Conservation (phyloP, 768 basidiomycete genomes). For the Strobilomyces dryophilus region DNA sequence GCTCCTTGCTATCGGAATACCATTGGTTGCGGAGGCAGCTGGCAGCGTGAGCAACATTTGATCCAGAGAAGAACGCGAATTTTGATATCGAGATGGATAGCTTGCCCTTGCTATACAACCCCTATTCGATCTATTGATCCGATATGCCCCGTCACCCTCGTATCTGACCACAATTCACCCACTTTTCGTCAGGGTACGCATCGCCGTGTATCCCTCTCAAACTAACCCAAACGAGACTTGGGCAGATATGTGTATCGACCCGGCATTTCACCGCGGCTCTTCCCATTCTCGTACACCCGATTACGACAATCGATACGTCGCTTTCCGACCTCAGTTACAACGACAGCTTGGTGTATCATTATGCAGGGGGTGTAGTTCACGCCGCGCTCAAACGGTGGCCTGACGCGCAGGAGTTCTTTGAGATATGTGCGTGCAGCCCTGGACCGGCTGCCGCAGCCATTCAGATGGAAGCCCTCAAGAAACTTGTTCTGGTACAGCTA, state of each 20-base stretch:
- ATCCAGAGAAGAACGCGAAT: background rate
- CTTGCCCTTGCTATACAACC: constrained; percentile 49
- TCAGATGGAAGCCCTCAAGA: constrained; percentile 86
- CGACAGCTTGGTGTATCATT: constrained; percentile 84
- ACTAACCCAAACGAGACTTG: background rate
- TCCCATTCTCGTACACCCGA: constrained; percentile 57
- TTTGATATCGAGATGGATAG: constrained; percentile 31
- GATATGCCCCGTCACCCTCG: constrained; percentile 54
- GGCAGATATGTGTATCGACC: constrained; percentile 54
- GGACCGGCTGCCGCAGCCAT: constrained; percentile 57
- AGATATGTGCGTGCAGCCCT: constrained; percentile 68
- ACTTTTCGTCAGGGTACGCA: constrained; percentile 57
- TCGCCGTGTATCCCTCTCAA: background rate
- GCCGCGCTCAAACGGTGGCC: constrained; percentile 60
- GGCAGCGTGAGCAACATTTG: constrained; percentile 47
- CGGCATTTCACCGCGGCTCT: constrained; percentile 53
- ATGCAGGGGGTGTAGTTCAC: constrained; percentile 69
- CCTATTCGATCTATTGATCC: constrained; percentile 53
- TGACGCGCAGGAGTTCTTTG: constrained; percentile 73
- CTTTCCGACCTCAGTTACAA: constrained; percentile 68
- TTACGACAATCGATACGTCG: constrained; percentile 57
- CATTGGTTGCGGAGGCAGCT: constrained; percentile 41
- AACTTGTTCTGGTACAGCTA: constrained; percentile 72
- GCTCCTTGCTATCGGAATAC: constrained; percentile 60
- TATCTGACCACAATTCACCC: constrained; percentile 71